phyloP scores from a whole-genome alignment of 1,284 basidiomycete genomes.

The Cryptococcus neoformans region DNA sequence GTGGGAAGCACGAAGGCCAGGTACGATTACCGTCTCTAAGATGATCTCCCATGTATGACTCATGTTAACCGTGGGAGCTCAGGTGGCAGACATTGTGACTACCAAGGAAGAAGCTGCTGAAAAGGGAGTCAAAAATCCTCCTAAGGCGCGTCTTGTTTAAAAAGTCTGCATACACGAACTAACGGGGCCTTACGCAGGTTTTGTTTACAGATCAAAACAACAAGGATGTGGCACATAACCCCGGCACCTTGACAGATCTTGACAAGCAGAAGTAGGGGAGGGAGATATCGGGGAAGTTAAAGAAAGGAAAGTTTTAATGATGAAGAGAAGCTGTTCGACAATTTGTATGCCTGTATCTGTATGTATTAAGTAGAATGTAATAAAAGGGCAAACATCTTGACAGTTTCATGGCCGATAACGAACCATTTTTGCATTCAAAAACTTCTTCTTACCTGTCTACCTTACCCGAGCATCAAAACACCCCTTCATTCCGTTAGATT shows the following conservation, averaged over 20 bases:
- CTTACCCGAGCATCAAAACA: no score
- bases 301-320: no score
- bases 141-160: neutral
- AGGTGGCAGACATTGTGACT: slow-evolving; percentile 1
- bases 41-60: neutral
- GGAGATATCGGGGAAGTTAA: neutral
- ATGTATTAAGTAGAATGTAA: no score
- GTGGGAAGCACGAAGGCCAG: slow-evolving; percentile 1
- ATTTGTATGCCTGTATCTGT: no score
- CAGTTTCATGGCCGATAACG: slow-evolving; percentile 4
- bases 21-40: neutral
- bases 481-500: no score
- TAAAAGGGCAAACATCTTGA: neutral
- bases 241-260: neutral
- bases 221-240: neutral
- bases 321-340: no score
- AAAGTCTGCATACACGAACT: neutral
- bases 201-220: neutral
- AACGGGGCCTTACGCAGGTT: neutral
- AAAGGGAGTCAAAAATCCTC: slow-evolving; percentile 1
- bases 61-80: neutral
- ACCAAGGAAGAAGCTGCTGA: slow-evolving; percentile 1
- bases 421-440: slow-evolving; percentile 8
- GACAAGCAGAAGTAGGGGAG: neutral
- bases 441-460: no score